Base-by-base conservation (phyloP, 2,329 filamentous ascomycete genomes). In the Cladosporium sp. region DNA sequence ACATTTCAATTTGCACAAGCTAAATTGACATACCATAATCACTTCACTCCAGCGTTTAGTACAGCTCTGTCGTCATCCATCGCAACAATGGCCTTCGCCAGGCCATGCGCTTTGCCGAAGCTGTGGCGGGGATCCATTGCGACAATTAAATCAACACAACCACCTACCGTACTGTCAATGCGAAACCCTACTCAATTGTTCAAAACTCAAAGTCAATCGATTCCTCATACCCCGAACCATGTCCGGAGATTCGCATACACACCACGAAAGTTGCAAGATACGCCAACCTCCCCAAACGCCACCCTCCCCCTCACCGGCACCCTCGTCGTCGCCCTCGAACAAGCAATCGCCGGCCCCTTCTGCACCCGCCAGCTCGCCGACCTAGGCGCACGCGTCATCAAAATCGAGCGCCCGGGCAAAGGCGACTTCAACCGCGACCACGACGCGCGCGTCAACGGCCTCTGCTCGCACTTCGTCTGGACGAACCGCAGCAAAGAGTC, bases 401-500 rank as follows among this genome's bases (percentile, higher is more conserved):
- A 80, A 61, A 64, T 80, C 16, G 77, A 80, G 58, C 72, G 78
- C 1, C 77, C 76, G 0, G 70, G 65, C 0, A 71, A 72, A 0
- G 77, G 77, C 1, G 78, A 80, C 58, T 80, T 80, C 59, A 77
- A 77, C 0, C 72, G 77, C 1, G 63, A 71, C 10, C 79, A 79
- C 56, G 77, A 80, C 59, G 71, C 64, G 0, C 71, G 77, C 8
- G 76, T 79, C 2, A 68, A 72, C 7, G 77, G 77, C 0, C 64
- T 77, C 11, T 67, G 75, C 0, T 80, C 77, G 0, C 77, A 80
- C 58, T 80, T 80, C 53, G 70, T 80, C n/a, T 80, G 78, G 77
- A 69, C 73, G 0, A 80, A 79, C 55, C 71, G 77, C 18, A 77
- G 76, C 6, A 80, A 80, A 49, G 76, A 80, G 59, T 78, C 74